Conservation (phyloP, 371 early-diverging fungal genomes). For the Actinomortierella ambigua region DNA sequence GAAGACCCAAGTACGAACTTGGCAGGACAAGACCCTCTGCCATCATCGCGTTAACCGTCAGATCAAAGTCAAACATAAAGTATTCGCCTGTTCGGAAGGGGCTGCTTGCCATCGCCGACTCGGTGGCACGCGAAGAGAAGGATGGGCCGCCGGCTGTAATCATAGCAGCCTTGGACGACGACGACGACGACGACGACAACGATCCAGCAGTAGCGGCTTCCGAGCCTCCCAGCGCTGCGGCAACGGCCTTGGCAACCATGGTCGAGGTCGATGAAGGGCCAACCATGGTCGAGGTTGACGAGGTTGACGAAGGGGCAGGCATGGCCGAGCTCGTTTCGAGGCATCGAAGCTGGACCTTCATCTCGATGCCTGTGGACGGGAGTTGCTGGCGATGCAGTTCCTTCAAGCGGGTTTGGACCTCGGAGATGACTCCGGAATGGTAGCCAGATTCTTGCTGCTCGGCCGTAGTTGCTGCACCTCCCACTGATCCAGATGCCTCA, state of each 20-base stretch:
- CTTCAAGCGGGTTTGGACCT: conserved; percentile 21
- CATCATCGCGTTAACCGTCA: conserved; percentile 6
- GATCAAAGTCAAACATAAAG: conserved; percentile 20
- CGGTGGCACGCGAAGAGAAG: neutral
- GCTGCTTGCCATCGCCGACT: conserved; percentile 3
- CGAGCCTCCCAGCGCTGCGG: too few relatives aligned
- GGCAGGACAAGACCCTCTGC: conserved; percentile 11
- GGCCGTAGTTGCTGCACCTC: conserved; percentile 1
- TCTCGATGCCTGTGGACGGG: conserved; percentile 14
- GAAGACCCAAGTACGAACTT: conserved; percentile 19
- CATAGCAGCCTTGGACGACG: too few relatives aligned
- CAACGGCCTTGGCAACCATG: too few relatives aligned
- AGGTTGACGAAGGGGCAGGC: too few relatives aligned
- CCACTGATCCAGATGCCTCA: too few relatives aligned
- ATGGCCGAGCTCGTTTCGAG: too few relatives aligned
- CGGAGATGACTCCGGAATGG: conserved; percentile 19
- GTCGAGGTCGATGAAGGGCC: too few relatives aligned
- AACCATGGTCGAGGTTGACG: too few relatives aligned
- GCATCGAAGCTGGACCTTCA: conserved; percentile 6
- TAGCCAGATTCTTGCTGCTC: conserved; percentile 38
- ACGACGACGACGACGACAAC: too few relatives aligned
- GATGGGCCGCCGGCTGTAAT: too few relatives aligned
- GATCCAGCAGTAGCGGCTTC: too few relatives aligned
- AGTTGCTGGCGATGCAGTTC: conserved; percentile 10
- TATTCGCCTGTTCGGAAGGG: conserved; percentile 32